A percentile compares a stretch with the other conserved stretches of the same genome.
phyloP scores from a whole-genome alignment of 164 flowering plant genomes.

The Annona cherimola region DNA sequence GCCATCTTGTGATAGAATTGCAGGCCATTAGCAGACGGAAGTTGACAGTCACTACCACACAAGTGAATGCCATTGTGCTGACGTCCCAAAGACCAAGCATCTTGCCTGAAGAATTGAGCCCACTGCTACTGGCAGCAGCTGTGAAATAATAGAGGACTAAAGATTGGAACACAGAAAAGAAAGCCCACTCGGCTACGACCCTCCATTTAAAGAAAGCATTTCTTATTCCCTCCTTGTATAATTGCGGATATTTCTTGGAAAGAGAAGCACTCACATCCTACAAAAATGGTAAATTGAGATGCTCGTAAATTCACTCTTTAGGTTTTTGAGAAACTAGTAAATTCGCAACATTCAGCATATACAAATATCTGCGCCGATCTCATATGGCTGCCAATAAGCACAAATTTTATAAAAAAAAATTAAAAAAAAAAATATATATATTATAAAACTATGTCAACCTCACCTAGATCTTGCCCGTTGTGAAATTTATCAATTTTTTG shows the following conservation, averaged over 20 bases:
- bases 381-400: no score
- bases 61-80: conserved; percentile 91
- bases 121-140: conserved; percentile 42
- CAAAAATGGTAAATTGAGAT: no score
- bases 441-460: no score
- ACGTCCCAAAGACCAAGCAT: conserved; percentile 92
- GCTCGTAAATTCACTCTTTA: no score
- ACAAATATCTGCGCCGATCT: no score
- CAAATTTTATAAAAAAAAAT: no score
- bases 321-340: no score
- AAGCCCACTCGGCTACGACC: conserved; percentile 76
- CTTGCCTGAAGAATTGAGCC: conserved; percentile 65
- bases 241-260: conserved; percentile 84
- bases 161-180: conserved; percentile 80
- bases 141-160: conserved; percentile 62
- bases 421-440: no score
- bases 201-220: conserved; percentile 82
- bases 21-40: conserved; percentile 83
- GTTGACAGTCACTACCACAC: conserved; percentile 85
- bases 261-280: conserved; percentile 94
- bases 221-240: conserved; percentile 84
- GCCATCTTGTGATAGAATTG: conserved; percentile 86
- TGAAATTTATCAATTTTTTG: no score
- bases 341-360: no score
- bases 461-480: no score